A percentile compares a stretch with the other conserved stretches of the same genome.
These are phyloP conservation scores for Aplosporella prunicola DNA, from an alignment of 2,329 filamentous ascomycete species.

Conservation along the genomic window DNA sequence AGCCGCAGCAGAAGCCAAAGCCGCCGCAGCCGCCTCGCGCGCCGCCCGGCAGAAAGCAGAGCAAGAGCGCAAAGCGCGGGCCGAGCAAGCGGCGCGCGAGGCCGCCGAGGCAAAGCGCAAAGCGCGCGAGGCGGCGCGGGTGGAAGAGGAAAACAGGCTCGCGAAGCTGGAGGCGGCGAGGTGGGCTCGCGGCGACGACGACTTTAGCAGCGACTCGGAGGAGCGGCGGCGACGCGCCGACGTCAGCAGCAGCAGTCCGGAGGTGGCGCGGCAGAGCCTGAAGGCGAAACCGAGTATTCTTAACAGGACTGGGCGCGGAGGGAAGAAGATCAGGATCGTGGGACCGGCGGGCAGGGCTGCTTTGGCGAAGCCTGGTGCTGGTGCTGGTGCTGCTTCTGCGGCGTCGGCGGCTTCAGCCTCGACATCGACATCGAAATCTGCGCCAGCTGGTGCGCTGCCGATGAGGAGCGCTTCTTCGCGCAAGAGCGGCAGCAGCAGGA, in stretches of 20 bases:
- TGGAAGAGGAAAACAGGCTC: constrained; percentile 1
- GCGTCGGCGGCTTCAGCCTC: constrained; percentile 15
- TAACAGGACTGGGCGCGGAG: constrained; percentile 4
- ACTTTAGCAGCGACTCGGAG: constrained; percentile 1
- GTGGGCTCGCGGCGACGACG: constrained; percentile 1
- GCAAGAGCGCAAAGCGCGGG: too few species aligned
- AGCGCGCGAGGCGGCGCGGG: neutral
- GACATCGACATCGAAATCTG: constrained; percentile 1
- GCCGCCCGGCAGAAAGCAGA: neutral
- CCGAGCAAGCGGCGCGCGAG: too few species aligned
- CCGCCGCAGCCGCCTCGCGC: neutral
- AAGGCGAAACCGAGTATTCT: constrained; percentile 13
- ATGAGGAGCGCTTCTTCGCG: constrained; percentile 11
- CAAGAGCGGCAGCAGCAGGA: neutral
- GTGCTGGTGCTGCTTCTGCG: constrained; percentile 13
- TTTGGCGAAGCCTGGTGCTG: neutral
- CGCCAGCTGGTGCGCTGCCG: neutral
- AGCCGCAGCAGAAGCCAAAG: neutral
- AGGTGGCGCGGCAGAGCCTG: constrained; percentile 11
- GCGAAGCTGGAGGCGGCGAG: constrained; percentile 7
- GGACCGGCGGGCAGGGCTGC: neutral
- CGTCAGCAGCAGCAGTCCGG: neutral
- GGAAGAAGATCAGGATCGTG: constrained; percentile 30
- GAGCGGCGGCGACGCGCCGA: constrained; percentile 2
- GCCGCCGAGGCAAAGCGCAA: neutral